Evolutionary conservation across 176 grass and related monocot species (phyloP), one percentile per base, ranked within the genome.

Genomic region (Musa acuminata): DNA sequence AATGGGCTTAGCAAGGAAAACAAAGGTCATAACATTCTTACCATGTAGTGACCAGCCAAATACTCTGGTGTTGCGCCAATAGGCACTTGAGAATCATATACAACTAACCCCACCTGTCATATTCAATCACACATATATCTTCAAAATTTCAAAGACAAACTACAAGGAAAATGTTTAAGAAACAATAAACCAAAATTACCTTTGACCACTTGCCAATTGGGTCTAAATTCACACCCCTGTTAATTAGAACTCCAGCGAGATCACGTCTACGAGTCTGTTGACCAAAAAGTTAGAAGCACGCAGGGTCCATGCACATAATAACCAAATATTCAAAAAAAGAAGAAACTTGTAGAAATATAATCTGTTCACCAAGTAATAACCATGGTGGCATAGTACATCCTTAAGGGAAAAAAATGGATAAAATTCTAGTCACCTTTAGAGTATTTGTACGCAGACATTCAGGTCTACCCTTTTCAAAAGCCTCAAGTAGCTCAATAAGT

Each of bases 151-250:
- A 52, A 67, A 74, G 53, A 29, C 11, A 17, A 23, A 43, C 58
- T 71, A 5, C 1, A 26, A 50, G 21, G 14, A 55, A 19, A 3
- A 7, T 27, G 69, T 67, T 25, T 76, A 20, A 59, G 29, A 69
- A 71, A 66, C 55, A 54, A 17, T 13, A 13, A 51, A 77, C 62
- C 0, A 78, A 79, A 1, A 51, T 54, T 84, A 99, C 96, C 96
- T 99, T 94, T 86, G 96, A 99, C 91, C 96, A 99, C 75, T 94
- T 99, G 2, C 96, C 96, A 72, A 99, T 91, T 3, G 89, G 96
- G 75, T 99, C 96, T 49, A 99, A 77, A 91, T 99, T 99, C 69
- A 99, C 92, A 57, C 95, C 96, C 87, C 96, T 92, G 74, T 92
- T 90, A 74, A 99, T 89, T 86, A 99, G 87, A 87, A 92, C 88